Conservation (phyloP, 441 rosid species). For the Corymbia citriodora region DNA sequence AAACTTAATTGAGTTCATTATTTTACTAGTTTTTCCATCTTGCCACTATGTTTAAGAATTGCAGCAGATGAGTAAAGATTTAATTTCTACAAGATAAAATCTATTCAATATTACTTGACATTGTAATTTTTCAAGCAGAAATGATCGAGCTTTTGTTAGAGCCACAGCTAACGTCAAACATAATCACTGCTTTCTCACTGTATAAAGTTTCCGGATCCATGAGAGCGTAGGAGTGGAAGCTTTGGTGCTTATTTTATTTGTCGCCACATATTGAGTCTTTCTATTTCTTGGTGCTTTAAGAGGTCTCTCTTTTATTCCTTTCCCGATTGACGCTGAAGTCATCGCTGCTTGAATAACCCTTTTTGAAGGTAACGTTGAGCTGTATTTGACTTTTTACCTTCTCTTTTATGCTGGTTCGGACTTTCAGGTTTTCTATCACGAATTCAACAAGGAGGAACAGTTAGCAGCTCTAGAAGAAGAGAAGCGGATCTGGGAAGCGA, state of each 20-base stretch:
- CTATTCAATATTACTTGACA: not conserved
- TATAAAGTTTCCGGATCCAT: not conserved
- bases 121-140: not conserved
- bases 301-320: not conserved
- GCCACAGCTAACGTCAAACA: not conserved
- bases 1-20: not conserved
- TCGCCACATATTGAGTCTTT: not conserved
- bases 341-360: not conserved
- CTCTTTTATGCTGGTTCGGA: not conserved
- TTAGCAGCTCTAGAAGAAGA: constrained; percentile 76
- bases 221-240: not conserved
- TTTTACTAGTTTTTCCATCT: not conserved
- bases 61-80: not conserved
- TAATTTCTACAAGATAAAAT: not conserved
- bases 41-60: not conserved
- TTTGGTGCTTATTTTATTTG: not conserved
- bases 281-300: not conserved
- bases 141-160: not conserved
- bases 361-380: not conserved
- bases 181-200: not conserved
- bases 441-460: constrained; percentile 80
- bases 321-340: not conserved
- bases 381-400: not conserved
- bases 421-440: constrained; percentile 62
- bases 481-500: constrained; percentile 74